Evolutionary conservation across 1,284 basidiomycete species (phyloP).

Genomic region (Trichosporon ovoides): DNA sequence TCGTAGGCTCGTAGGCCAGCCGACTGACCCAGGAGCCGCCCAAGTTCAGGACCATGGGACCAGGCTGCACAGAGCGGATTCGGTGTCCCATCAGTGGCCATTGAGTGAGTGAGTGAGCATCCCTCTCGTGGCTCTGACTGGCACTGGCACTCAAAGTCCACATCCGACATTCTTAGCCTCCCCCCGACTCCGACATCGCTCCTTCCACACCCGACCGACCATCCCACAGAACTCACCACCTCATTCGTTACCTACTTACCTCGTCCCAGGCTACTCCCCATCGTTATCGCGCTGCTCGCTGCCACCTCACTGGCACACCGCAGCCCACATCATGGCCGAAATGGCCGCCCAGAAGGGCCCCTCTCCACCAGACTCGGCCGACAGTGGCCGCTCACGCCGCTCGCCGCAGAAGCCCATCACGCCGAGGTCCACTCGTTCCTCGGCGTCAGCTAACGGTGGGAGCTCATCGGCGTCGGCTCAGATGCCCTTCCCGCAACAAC

Average conservation of each 20-base stretch:
- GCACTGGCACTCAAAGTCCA: background rate
- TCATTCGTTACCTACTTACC: background rate
- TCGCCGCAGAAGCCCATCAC: slow-evolving; percentile 18
- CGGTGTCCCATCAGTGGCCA: background rate
- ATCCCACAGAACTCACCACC: background rate
- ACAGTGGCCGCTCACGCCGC: slow-evolving; percentile 10
- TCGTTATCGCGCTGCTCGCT: background rate
- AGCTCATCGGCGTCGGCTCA: background rate
- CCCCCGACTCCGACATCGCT: background rate
- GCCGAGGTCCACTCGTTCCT: slow-evolving; percentile 16
- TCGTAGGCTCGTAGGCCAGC: too few relatives aligned
- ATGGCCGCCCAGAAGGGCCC: slow-evolving; percentile 8
- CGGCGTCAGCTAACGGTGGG: background rate
- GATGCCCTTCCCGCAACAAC: background rate
- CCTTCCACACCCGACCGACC: background rate
- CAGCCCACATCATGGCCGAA: background rate
- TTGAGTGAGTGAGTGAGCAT: too few relatives aligned
- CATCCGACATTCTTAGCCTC: slow-evolving; percentile 1
- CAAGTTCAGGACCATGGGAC: background rate
- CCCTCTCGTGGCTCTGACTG: background rate
- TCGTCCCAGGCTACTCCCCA: background rate
- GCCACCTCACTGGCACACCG: background rate
- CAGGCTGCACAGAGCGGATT: background rate
- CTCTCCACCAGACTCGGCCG: slow-evolving; percentile 9
- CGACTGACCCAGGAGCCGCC: too few relatives aligned